Percentiles rank a stretch among this genome's conserved stretches.
These are phyloP conservation scores for Monosporascus cannonballus DNA, from an alignment of 2,329 filamentous ascomycete genomes.

Conservation along the genomic window DNA sequence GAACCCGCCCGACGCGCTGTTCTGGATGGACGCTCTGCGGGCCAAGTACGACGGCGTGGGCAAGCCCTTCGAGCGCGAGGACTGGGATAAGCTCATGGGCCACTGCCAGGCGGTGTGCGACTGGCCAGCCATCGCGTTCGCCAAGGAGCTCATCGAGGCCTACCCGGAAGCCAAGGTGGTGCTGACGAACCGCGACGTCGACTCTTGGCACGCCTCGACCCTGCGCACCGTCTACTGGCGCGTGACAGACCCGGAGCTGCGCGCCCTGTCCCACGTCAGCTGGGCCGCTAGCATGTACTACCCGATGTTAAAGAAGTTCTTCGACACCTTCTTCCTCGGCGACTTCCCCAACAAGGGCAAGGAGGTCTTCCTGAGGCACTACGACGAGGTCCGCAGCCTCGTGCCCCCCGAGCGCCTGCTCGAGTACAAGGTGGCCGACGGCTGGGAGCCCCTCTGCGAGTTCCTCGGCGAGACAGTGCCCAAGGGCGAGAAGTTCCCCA, in stretches of 20 bases:
- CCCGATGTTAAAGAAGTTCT: slow-evolving; percentile 65
- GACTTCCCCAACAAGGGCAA: slow-evolving; percentile 62
- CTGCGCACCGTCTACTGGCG: slow-evolving; percentile 66
- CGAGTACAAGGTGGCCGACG: slow-evolving; percentile 26
- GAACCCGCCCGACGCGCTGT: slow-evolving; percentile 59
- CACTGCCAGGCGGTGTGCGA: slow-evolving; percentile 64
- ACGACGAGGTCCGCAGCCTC: slow-evolving; percentile 21
- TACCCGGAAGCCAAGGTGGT: slow-evolving; percentile 70
- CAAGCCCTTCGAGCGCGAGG: slow-evolving; percentile 53
- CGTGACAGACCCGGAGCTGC: slow-evolving; percentile 56
- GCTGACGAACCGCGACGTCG: slow-evolving; percentile 59
- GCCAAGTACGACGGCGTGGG: slow-evolving; percentile 53
- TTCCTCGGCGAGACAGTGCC: slow-evolving; percentile 30
- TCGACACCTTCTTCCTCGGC: slow-evolving; percentile 60
- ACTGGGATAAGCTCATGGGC: slow-evolving; percentile 64
- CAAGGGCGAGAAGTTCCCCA: slow-evolving; percentile 31
- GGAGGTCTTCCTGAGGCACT: slow-evolving; percentile 45
- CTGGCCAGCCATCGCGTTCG: slow-evolving; percentile 62
- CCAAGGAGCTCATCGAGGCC: slow-evolving; percentile 62
- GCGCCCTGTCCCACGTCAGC: slow-evolving; percentile 48
- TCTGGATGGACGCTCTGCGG: slow-evolving; percentile 64
- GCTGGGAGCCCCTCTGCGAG: slow-evolving; percentile 30
- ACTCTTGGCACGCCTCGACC: slow-evolving; percentile 56
- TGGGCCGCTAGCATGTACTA: slow-evolving; percentile 65
- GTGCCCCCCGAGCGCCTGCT: slow-evolving; percentile 26